These are phyloP conservation scores for Luffa aegyptiaca DNA, from an alignment of 306 rosid species.

Conservation along the genomic window DNA sequence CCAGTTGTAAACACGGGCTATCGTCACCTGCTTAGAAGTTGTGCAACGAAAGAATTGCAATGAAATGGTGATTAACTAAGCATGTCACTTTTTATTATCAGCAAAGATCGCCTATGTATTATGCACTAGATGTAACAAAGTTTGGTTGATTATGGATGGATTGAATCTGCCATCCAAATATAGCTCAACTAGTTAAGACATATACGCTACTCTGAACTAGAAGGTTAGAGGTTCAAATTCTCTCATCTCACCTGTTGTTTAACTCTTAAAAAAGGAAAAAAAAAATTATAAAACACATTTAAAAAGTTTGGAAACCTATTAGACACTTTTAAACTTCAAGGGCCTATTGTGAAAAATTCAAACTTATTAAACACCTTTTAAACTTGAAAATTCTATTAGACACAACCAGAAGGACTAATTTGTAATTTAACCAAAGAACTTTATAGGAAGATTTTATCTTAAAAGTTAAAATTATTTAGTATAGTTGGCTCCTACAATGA, in stretches of 20 bases:
- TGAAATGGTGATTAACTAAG: background rate
- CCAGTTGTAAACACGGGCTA: constrained; percentile 91
- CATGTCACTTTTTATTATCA: background rate
- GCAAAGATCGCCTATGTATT: background rate
- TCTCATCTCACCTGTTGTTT: too few species aligned
- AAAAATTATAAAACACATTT: too few species aligned
- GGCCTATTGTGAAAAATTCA: too few species aligned
- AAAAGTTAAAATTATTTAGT: background rate
- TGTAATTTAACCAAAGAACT: background rate
- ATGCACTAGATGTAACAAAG: background rate
- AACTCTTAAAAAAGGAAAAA: too few species aligned
- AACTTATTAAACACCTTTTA: background rate
- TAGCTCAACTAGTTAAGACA: too few species aligned
- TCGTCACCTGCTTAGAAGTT: constrained; percentile 56
- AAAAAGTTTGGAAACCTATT: background rate
- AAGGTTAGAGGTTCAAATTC: too few species aligned
- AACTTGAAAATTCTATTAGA: background rate
- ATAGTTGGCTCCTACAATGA: background rate
- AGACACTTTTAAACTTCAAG: background rate
- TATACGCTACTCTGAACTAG: too few species aligned
- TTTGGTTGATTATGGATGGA: background rate
- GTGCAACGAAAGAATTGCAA: background rate
- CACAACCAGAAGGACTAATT: background rate
- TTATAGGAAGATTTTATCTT: background rate
- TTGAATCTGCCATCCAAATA: too few species aligned